A percentile compares a stretch with the other conserved stretches of the same genome.
Evolutionary conservation across 2,329 filamentous ascomycete species (phyloP).

Genomic region (Diaporthe citrichinensis): DNA sequence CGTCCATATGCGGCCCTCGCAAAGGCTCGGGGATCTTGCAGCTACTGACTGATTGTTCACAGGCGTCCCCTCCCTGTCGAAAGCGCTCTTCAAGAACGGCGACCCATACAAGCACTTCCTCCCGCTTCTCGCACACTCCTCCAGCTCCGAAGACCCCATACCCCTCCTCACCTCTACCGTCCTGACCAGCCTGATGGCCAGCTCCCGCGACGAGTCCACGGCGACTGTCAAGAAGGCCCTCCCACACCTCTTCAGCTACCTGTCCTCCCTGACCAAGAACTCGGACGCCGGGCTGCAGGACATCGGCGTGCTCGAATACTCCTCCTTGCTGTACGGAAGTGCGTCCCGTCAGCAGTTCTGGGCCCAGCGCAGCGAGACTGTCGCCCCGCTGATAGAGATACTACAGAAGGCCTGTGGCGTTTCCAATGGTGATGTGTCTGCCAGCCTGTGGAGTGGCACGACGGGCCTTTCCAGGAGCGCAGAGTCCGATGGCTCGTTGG

Average conservation of each 20-base stretch:
- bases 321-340: slow-evolving; percentile 82
- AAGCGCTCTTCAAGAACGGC: slow-evolving; percentile 80
- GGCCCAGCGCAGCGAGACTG: slow-evolving; percentile 88
- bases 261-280: slow-evolving; percentile 86
- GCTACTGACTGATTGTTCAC: slow-evolving; percentile 40
- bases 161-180: slow-evolving; percentile 92
- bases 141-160: slow-evolving; percentile 81
- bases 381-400: slow-evolving; percentile 86
- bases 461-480: slow-evolving; percentile 64
- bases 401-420: slow-evolving; percentile 83
- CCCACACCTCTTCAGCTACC: slow-evolving; percentile 86
- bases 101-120: slow-evolving; percentile 88
- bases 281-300: slow-evolving; percentile 93
- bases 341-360: slow-evolving; percentile 88
- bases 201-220: slow-evolving; percentile 72
- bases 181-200: slow-evolving; percentile 82
- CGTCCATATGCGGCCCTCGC: not conserved
- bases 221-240: slow-evolving; percentile 81
- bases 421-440: slow-evolving; percentile 73
- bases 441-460: slow-evolving; percentile 73
- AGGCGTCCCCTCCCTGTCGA: slow-evolving; percentile 86
- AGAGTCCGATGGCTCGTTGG: slow-evolving; percentile 73
- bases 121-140: slow-evolving; percentile 84
- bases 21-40: not conserved
- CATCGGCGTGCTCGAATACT: slow-evolving; percentile 94